phyloP scores from a whole-genome alignment of 306 rosid species.

The Cucumis sativus region DNA sequence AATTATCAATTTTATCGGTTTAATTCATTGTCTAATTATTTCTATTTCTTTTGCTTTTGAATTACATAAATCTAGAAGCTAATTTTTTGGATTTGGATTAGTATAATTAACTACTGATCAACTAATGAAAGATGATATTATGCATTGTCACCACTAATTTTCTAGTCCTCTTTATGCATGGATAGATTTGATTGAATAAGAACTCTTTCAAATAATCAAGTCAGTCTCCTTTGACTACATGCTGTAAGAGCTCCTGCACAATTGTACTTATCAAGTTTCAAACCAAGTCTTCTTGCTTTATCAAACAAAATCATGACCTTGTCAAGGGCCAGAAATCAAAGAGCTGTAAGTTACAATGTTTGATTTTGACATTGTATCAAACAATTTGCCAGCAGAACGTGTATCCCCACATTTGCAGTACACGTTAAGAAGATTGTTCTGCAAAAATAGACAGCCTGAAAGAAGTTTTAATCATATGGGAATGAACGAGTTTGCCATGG shows the following conservation, averaged over 20 bases:
- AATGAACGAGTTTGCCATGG: conserved; percentile 28
- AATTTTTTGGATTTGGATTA: no score
- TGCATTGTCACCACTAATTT: no score
- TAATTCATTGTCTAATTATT: no score
- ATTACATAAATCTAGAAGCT: no score
- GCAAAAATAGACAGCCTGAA: conserved; percentile 20
- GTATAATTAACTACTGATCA: no score
- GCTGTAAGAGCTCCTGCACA: conserved; percentile 25
- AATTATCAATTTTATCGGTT: no score
- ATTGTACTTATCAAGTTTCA: conserved; percentile 29
- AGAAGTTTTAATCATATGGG: conserved; percentile 20
- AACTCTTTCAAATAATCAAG: no score
- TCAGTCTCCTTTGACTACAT: conserved; percentile 20
- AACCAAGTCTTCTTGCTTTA: conserved; percentile 20
- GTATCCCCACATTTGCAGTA: conserved; percentile 16
- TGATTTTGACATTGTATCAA: conserved; percentile 25
- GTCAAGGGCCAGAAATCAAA: conserved; percentile 23
- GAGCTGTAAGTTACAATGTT: conserved; percentile 23
- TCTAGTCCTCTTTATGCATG: no score
- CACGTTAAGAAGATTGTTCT: conserved; percentile 27
- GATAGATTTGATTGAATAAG: no score
- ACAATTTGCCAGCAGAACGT: conserved; percentile 13
- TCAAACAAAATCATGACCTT: conserved; percentile 17
- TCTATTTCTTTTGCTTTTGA: no score
- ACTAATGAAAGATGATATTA: no score